Conservation (phyloP, 2,329 filamentous ascomycete genomes). For the Bipolaris oryzae region DNA sequence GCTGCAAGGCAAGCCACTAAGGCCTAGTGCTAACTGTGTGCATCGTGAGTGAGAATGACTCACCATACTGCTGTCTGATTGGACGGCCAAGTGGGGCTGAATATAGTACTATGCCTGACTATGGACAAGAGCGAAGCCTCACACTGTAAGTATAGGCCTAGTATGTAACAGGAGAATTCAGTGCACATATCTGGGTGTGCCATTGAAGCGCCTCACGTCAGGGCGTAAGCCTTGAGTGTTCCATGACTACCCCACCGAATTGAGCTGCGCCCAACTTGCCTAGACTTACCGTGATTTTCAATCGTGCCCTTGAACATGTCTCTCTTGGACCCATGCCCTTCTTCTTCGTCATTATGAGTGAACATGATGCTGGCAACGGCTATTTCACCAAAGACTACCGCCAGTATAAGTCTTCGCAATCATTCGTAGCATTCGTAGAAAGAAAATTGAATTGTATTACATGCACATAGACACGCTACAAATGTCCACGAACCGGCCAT, state of each 20-base stretch:
- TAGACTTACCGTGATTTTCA: slow-evolving; percentile 12
- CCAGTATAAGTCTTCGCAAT: neutral
- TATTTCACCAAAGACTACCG: neutral
- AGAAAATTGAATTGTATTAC: slow-evolving; percentile 10
- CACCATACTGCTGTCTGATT: slow-evolving; percentile 15
- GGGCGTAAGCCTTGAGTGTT: too few species aligned
- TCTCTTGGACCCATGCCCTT: too few species aligned
- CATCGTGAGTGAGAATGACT: slow-evolving; percentile 27
- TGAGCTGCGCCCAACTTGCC: neutral
- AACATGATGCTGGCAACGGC: neutral
- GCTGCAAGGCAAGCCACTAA: too few species aligned
- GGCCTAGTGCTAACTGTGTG: neutral
- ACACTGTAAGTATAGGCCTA: neutral
- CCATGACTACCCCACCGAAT: too few species aligned
- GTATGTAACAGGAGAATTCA: too few species aligned
- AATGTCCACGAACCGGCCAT: slow-evolving; percentile 12
- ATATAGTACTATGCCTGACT: neutral
- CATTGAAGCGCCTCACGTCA: too few species aligned
- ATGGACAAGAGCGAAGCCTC: neutral
- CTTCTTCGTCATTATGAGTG: slow-evolving; percentile 6
- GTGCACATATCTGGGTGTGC: too few species aligned
- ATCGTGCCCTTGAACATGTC: neutral
- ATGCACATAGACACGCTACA: slow-evolving; percentile 12
- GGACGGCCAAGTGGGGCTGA: neutral
- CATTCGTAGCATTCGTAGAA: slow-evolving; percentile 8